phyloP scores from a whole-genome alignment of 164 flowering plant species.

The Hamamelis virginiana region DNA sequence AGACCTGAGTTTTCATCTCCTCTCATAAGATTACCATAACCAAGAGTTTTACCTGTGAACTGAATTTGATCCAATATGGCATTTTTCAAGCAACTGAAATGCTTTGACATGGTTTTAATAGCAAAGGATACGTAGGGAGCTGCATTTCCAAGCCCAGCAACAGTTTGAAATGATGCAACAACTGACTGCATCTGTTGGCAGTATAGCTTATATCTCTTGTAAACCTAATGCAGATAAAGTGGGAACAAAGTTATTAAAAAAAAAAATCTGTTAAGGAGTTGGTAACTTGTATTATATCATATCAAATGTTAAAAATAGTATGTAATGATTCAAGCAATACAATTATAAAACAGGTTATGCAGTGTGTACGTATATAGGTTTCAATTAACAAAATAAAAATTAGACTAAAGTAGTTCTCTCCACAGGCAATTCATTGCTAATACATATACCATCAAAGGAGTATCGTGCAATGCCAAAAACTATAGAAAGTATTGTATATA shows the following conservation, averaged over 20 bases:
- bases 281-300: neutral
- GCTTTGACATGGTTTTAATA: slow-evolving; percentile 23
- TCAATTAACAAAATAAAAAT: no score
- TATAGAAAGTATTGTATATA: no score
- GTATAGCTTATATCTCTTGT: slow-evolving; percentile 27
- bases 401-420: no score
- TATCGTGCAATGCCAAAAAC: no score
- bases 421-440: no score
- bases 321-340: no score
- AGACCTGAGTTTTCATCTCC: neutral
- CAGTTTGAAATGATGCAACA: slow-evolving; percentile 27
- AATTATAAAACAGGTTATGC: no score
- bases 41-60: slow-evolving; percentile 6
- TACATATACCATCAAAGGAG: no score
- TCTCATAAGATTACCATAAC: neutral
- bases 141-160: slow-evolving; percentile 32
- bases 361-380: no score
- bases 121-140: slow-evolving; percentile 28
- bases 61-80: slow-evolving; percentile 25
- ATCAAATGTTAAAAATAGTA: no score
- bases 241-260: neutral
- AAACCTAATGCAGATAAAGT: slow-evolving; percentile 19
- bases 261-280: neutral
- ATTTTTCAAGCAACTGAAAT: slow-evolving; percentile 28
- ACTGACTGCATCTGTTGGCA: slow-evolving; percentile 34